Evolutionary conservation across 1,284 basidiomycete genomes (phyloP), one percentile per base, ranked within the genome.

Genomic region (Cryptococcus sp.): DNA sequence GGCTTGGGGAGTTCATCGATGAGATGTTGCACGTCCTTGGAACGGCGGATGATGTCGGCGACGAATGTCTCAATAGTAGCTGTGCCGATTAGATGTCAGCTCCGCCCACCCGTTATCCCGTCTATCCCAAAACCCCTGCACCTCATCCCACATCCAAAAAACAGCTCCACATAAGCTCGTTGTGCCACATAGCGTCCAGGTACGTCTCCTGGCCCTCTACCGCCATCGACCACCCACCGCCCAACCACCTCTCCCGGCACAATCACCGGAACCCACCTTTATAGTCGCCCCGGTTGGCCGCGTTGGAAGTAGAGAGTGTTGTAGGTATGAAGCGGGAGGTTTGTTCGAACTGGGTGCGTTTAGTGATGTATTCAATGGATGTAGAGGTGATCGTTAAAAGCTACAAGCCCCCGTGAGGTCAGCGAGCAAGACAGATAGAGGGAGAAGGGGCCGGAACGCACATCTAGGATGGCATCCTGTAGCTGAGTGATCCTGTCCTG

Each of bases 401-500:
- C 76, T 77, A 60, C 4, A 35, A n/a, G 7, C 35, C 20, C 28
- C 37, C 12, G 35, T n/a, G 9, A 33, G 9, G n/a, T 50, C 24
- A 50, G 48, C 28, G 28, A 33, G 28, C 28, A 33, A 4, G 9
- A 33, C 5, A 9, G 28, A 33, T 9, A 15, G 23, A n/a, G 36
- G 23, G 49, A 38, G 12, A 9, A 39, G 9, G 13, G 6, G 36
- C 51, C n/a, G 9, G 33, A 35, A 62, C 71, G 50, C 50, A 76
- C 76, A 55, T 73, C 71, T 64, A 76, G 63, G 47, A 77, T 76
- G 53, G 76, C 75, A 72, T 77, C 76, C 70, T 77, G 76, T 50
- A 77, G 68, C 68, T 77, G 73, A 65, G 73, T 76, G 62, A 76
- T 76, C 71, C 72, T 73, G 72, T 76, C 73, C 73, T 75, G 44